Evolutionary conservation across 148 eudicot species (phyloP), one percentile per base, ranked within the genome.

Genomic region (Suaeda aralocaspica): DNA sequence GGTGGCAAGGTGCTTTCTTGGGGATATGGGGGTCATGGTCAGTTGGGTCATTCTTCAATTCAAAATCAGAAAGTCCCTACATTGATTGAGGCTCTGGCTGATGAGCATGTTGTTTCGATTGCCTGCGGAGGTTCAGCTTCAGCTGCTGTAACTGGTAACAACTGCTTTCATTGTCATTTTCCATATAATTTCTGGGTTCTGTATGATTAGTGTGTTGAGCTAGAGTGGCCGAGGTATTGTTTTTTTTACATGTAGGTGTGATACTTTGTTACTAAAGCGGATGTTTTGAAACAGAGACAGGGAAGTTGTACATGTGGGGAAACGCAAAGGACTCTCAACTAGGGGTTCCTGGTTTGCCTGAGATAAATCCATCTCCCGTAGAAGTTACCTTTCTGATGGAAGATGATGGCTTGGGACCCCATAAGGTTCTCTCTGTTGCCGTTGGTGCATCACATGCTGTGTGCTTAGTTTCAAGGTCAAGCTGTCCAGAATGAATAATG

Each of bases 11-110:
- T 94, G 60, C 71, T 85, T 39, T 94, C 98, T 4, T 94, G 98
- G 98, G 98, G 98, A 64, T 91, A 91, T 78, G 98, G 98, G n/a
- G 92, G 98, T 46, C 92, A 84, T 70, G 98, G 98, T 70, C 97
- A 91, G 80, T 79, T 94, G 84, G 98, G 98, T 24, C 84, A 91
- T 83, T 83, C 83, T 74, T 84, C 97, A 60, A 83, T 77, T 55
- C 85, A 91, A 68, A 94, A 69, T 76, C 86, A 83, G 75, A 87
- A 84, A 76, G 79, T 86, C 51, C 98, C 98, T 64, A 64, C 78
- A 59, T 73, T 66, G 21, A 69, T 94, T 60, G 97, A 89, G 81
- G 87, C 86, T 60, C 74, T 94, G 70, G 88, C 91, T 67, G 80
- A 84, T 72, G 84, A 91, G 82, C 82, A 34, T 68, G 81, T 94